Base-by-base conservation (phyloP, 2,329 filamentous ascomycete genomes). In the Elsinoe batatas region DNA sequence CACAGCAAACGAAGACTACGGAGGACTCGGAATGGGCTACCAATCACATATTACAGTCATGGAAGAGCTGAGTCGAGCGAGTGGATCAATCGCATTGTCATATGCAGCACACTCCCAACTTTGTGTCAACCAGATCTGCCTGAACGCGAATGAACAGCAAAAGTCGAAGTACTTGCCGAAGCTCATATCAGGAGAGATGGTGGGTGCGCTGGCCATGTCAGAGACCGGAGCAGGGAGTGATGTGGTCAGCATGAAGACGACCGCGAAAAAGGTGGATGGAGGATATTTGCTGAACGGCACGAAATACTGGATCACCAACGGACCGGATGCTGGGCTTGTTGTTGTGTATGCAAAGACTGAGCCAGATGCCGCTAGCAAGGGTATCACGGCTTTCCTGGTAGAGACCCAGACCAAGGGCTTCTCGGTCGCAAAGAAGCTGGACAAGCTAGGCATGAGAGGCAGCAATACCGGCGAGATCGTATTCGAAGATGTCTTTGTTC, bases 291-390 rank as follows among this genome's bases (percentile, higher is more conserved):
- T 98, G 56, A 89, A 91, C 65, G 91, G 91, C 32, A 88, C 85
- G 58, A 96, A 98, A 78, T 96, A 97, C 91, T 98, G 91, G 91
- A 98, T 98, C 68, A 98, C 91, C 59, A 98, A 98, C 71, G 82
- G 91, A 3, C 91, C 91, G 0, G 91, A 97, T 68, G 93, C 93
- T n/a, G 81, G 95, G 69, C 78, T 86, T 40, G 84, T 97, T 56
- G 83, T 98, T 55, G 90, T 98, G n/a, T 98, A 98, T 70, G 91
- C 91, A 54, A 97, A 97, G 77, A 96, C 91, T 1, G 79, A 84
- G 57, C 91, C 91, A 1, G 79, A 84, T 11, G 83, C 81, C 58
- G 89, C 76, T 1, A 88, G 85, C 61, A 95, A 91, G 73, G 93
- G 93, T 56, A 95, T 98, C 69, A 95, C 91, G 0, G 91, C 91